Evolutionary conservation across 106 monocot genomes (phyloP).

Genomic region (Cymbidium sinense): DNA sequence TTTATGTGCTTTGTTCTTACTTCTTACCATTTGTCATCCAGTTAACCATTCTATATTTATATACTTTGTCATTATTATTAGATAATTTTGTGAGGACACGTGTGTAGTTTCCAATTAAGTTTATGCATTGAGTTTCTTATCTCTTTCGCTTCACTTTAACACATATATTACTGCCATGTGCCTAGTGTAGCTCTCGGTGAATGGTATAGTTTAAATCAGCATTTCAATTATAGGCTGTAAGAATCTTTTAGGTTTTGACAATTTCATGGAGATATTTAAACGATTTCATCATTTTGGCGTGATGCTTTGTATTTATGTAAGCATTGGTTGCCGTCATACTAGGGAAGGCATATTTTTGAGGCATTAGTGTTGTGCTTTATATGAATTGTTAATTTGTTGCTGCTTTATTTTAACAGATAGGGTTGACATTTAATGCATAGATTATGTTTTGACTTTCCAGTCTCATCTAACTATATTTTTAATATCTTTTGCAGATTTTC

Average conservation of each 20-base stretch:
- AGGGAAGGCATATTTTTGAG: background rate
- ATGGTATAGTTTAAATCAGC: background rate
- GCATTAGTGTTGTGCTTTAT: background rate
- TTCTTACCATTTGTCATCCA: background rate
- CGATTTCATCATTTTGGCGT: background rate
- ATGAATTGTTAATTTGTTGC: background rate
- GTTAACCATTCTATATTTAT: too few species aligned
- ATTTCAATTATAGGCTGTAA: background rate
- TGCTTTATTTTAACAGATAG: background rate
- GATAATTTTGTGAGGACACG: background rate
- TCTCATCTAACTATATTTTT: background rate
- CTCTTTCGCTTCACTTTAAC: background rate
- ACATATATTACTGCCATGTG: too few species aligned
- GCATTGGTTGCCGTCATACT: background rate
- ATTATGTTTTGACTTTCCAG: background rate
- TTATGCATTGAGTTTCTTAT: background rate
- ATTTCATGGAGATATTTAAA: background rate
- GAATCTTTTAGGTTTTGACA: background rate
- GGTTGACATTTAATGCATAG: background rate
- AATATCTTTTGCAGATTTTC: constrained; percentile 48
- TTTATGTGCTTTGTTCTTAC: background rate
- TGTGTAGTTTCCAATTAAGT: background rate
- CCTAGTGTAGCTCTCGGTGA: background rate
- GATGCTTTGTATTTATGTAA: background rate
- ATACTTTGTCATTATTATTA: too few species aligned